Percentiles rank a stretch among this genome's conserved stretches.
Conservation (phyloP, 257 asterid species). For the Agastache rugosa region DNA sequence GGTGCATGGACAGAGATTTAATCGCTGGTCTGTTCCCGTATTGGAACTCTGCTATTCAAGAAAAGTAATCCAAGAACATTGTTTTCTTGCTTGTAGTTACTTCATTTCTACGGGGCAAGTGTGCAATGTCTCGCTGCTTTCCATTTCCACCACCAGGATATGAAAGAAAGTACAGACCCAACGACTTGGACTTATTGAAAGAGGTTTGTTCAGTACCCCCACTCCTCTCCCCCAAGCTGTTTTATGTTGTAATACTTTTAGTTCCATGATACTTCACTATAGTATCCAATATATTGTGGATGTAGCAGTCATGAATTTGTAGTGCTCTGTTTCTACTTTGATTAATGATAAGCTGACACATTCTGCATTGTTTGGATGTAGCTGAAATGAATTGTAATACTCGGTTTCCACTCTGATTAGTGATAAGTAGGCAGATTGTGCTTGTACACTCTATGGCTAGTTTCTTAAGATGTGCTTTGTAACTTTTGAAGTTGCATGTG, state of each 20-base stretch:
- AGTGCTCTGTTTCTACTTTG: slow-evolving; percentile 14
- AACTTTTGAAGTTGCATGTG: slow-evolving; percentile 1
- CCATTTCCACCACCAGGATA: slow-evolving; percentile 97
- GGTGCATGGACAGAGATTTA: slow-evolving; percentile 67
- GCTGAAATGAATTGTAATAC: background rate
- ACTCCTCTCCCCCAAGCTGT: slow-evolving; percentile 12
- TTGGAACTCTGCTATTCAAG: slow-evolving; percentile 53
- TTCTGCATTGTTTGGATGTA: background rate
- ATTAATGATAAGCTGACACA: slow-evolving; percentile 10
- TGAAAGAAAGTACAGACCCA: slow-evolving; percentile 68
- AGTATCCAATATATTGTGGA: slow-evolving; percentile 1
- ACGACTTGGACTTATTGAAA: slow-evolving; percentile 62
- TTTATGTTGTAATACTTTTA: background rate
- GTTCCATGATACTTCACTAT: slow-evolving; percentile 5
- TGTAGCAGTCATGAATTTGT: slow-evolving; percentile 1
- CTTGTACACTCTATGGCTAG: slow-evolving; percentile 12
- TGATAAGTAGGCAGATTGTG: slow-evolving; percentile 13
- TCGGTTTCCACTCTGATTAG: slow-evolving; percentile 15
- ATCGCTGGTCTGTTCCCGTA: slow-evolving; percentile 54
- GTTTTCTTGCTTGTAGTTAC: slow-evolving; percentile 36
- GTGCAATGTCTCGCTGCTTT: slow-evolving; percentile 98
- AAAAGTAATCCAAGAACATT: slow-evolving; percentile 49
- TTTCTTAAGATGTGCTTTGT: slow-evolving; percentile 25
- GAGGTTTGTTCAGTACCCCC: slow-evolving; percentile 58
- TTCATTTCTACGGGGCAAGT: slow-evolving; percentile 40